Evolutionary conservation across 164 flowering plant genomes (phyloP).

Genomic region (Piper longum): DNA sequence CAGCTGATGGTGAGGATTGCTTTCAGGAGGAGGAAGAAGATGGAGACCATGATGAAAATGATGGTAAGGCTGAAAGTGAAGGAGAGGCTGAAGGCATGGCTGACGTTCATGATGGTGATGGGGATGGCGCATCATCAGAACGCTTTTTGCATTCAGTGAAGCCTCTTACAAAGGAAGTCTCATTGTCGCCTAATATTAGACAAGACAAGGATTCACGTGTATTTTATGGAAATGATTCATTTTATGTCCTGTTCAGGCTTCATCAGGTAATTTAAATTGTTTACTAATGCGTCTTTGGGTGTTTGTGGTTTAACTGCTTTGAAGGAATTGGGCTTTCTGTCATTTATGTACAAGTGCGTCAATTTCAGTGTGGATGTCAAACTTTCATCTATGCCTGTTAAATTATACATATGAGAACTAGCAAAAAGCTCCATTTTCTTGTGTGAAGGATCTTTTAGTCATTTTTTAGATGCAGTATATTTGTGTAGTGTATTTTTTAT

Average conservation of each 20-base stretch:
- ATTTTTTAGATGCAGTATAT: too few species aligned
- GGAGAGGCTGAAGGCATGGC: conserved; percentile 86
- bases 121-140: conserved; percentile 46
- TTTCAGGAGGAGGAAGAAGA: conserved; percentile 58
- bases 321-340: too few species aligned
- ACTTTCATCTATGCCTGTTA: too few species aligned
- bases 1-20: conserved; percentile 73
- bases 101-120: conserved; percentile 70
- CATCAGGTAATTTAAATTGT: conserved; percentile 51
- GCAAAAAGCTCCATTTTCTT: too few species aligned
- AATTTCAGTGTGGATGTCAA: too few species aligned
- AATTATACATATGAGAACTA: too few species aligned
- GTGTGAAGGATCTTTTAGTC: too few species aligned
- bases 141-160: conserved; percentile 46
- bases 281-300: too few species aligned
- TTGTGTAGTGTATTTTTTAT: too few species aligned
- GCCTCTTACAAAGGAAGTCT: conserved; percentile 71
- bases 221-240: conserved; percentile 89
- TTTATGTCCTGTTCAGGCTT: conserved; percentile 87
- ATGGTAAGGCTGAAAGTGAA: conserved; percentile 77
- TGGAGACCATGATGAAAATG: conserved; percentile 47
- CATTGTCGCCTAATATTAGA: conserved; percentile 24
- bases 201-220: conserved; percentile 33
- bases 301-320: too few species aligned
- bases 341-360: too few species aligned